Conservation (phyloP, 371 early-diverging fungal genomes). For the Apophysomyces elegans region DNA sequence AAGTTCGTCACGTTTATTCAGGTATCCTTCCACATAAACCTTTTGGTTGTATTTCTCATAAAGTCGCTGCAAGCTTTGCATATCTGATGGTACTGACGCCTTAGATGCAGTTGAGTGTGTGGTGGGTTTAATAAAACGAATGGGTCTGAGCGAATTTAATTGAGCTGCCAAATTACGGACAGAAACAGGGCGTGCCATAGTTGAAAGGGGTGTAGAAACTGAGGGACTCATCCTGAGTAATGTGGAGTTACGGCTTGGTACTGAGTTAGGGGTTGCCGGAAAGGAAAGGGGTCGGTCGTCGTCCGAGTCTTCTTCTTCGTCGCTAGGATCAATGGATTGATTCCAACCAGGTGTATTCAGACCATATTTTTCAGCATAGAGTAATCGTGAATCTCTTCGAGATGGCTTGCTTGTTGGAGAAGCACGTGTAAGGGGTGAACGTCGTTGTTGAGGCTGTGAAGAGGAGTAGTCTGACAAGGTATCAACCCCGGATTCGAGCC, state of each 20-base stretch:
- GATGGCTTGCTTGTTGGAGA: not conserved
- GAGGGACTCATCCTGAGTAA: constrained; percentile 1
- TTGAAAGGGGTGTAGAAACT: not conserved
- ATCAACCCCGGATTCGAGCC: constrained; percentile 5
- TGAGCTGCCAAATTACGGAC: constrained; percentile 22
- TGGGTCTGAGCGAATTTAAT: constrained; percentile 19
- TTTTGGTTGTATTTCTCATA: constrained; percentile 64
- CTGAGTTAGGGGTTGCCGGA: not conserved
- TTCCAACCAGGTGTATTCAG: constrained; percentile 17
- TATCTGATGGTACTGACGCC: constrained; percentile 29
- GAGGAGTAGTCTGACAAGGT: constrained; percentile 5
- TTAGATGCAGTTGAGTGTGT: constrained; percentile 10
- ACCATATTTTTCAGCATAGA: constrained; percentile 30
- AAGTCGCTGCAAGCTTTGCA: constrained; percentile 36
- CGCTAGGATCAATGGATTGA: constrained; percentile 16
- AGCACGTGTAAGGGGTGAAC: constrained; percentile 5
- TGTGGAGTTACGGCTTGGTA: constrained; percentile 8
- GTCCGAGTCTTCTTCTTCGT: constrained; percentile 35
- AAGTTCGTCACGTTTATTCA: constrained; percentile 65
- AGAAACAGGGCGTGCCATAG: constrained; percentile 21
- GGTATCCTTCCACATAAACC: constrained; percentile 69
- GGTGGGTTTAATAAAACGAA: constrained; percentile 27
- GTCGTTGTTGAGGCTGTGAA: constrained; percentile 8
- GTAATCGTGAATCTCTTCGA: constrained; percentile 5
- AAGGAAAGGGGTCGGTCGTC: constrained; percentile 26